Base-by-base conservation (phyloP, 2,329 filamentous ascomycete species). In the Colletotrichum gigasporum region DNA sequence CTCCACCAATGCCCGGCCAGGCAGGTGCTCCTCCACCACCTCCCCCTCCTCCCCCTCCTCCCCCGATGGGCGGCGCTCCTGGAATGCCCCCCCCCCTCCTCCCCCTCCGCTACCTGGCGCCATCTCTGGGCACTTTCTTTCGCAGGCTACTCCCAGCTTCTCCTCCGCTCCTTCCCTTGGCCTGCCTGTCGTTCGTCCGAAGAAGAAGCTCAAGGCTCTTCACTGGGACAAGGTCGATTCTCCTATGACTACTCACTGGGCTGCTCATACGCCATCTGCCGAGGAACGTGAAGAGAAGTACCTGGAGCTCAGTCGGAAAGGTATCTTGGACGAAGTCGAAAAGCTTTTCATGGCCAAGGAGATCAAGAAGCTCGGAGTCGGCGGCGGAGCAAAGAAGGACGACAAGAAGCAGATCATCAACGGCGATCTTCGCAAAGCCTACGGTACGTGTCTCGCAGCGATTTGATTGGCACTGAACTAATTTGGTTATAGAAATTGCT, bases 141-240 rank as follows among this genome's bases (percentile, higher is more conserved):
- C 89, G 48, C 87, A 90, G 68, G 83, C 87, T 69, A 83, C 85
- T 30, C 82, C 83, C 61, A 85, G 87, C 65, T 79, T 82, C 18
- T 75, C 84, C 5, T 74, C 84, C 12, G 80, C 88, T 10, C 72
- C 78, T 20, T 86, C 87, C 7, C 83, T 93, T 69, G 88, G 90
- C 42, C 80, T 97, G 71, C 90, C 93, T 34, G 91, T 94, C 65
- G 92, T 94, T 54, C 85, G 95, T 71, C 94, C 96, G 20, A 98
- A 97, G 87, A 98, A 97, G 89, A 99, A 98, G 85, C 93, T 99
- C 78, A 99, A 99, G 88, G 95, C 95, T 63, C 85, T 99, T 70
- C 96, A 99, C 81, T 98, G 96, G 95, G 96, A 99, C 80, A 98
- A 98, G 83, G 93, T 99, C 57, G 96, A 99, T 78, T 87, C 92